Conservation (phyloP, 1,139 yeast species). For the Magnusiomyces ingens region DNA sequence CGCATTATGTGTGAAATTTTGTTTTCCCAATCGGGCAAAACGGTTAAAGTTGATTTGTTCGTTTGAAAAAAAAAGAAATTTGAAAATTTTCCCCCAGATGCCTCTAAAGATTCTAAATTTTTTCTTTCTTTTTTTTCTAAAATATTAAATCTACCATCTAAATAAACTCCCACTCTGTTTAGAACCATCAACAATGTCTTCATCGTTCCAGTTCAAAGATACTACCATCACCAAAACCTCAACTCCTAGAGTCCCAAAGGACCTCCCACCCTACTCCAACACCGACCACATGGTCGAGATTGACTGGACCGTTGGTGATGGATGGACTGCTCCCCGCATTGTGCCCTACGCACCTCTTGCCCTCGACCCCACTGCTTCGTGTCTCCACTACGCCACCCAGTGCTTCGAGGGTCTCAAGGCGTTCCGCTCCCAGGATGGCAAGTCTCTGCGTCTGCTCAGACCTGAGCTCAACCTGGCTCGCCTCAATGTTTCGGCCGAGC, state of each 20-base stretch:
- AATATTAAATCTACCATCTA: no score
- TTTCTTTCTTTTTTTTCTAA: no score
- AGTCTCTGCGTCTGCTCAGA: conserved; percentile 37
- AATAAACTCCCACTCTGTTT: no score
- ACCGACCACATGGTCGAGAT: conserved; percentile 42
- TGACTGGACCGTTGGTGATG: conserved; percentile 35
- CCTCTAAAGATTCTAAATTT: no score
- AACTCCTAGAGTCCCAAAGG: conserved; percentile 14
- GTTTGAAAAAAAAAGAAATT: no score
- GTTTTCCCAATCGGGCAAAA: no score
- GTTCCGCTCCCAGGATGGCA: conserved; percentile 29
- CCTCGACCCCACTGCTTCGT: conserved; percentile 30
- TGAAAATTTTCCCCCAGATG: no score
- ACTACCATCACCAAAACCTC: conserved; percentile 11
- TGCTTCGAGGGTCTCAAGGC: conserved; percentile 35
- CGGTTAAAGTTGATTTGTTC: no score
- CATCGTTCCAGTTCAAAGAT: conserved; percentile 12
- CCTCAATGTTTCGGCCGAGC: conserved; percentile 37
- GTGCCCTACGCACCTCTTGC: conserved; percentile 36
- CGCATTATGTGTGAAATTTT: no score
- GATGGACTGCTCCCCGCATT: conserved; percentile 39
- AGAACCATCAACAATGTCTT: no score
- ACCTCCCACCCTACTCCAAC: conserved; percentile 17
- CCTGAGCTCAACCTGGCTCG: conserved; percentile 39
- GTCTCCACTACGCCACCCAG: conserved; percentile 32